Base-by-base conservation (phyloP, 495 filamentous ascomycete species). In the Daldinia caldariorum region DNA sequence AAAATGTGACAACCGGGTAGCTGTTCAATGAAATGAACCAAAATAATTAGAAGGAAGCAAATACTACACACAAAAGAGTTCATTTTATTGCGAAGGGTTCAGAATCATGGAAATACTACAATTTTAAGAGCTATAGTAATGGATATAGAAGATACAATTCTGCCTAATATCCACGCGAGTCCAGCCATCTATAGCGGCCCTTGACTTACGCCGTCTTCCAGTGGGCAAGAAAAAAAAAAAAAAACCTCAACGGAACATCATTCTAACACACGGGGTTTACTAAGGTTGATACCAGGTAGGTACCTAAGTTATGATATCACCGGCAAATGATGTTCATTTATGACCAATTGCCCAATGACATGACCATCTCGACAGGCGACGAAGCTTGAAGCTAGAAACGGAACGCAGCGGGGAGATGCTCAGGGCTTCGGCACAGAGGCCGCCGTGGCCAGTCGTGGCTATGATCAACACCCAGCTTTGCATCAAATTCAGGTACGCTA, bases 401-500 rank as follows among this genome's bases (percentile, higher is more conserved):
- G n/a, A 43, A 8, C n/a, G 39, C 14, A 14, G 39, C 4, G 12
- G n/a, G n/a, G 4, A 45, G 16, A 45, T 20, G 16, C 16, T 12
- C 43, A 22, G 16, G 43, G 9, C 16, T 18, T 3, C 43, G 43
- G 43, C 18, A 47, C 20, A 4, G 20, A 9, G 43, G 20, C 16
- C 20, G 16, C 43, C 43, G 43, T 47, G 20, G 43, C 43, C 43
- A 47, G 20, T 49, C 41, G 16, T 8, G 31, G 58, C 34, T 16
- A 37, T 61, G 43, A 61, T 61, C 58, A 22, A 29, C 58, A 47
- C 16, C 16, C 18, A 55, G 20, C 13, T n/a, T 51, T n/a, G 31
- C 53, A 14, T 29, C 53, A 12, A 31, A 35, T 63, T 18, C 13
- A n/a, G n/a, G n/a, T n/a, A 45, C 59, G 34, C 47, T 53, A 37